Conservation (phyloP, 768 basidiomycete genomes). For the Amylocystis lapponica region DNA sequence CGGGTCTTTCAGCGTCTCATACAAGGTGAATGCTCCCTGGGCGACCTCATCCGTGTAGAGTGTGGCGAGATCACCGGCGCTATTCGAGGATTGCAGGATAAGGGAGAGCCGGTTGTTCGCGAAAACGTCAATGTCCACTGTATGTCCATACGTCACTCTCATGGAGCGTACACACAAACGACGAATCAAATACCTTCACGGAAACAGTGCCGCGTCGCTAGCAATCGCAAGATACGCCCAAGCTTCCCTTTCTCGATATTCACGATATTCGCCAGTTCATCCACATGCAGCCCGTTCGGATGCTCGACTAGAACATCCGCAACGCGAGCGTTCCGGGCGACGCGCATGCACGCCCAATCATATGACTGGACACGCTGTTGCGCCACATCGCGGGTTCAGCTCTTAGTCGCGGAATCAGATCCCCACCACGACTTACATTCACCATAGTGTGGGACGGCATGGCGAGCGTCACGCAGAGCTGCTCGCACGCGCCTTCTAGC, state of each 20-base stretch:
- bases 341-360: slow-evolving; percentile 25
- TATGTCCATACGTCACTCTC: background rate
- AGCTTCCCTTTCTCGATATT: slow-evolving; percentile 33
- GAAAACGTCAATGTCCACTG: slow-evolving; percentile 33
- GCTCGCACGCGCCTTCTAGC: slow-evolving; percentile 20
- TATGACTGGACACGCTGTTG: background rate
- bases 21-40: slow-evolving; percentile 21
- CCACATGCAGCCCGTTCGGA: slow-evolving; percentile 31
- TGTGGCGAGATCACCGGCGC: slow-evolving; percentile 21
- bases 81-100: slow-evolving; percentile 27
- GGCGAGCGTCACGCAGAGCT: slow-evolving; percentile 15
- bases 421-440: no score
- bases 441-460: slow-evolving; percentile 12
- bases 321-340: slow-evolving; percentile 30
- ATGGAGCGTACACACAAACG: background rate
- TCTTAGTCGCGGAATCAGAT: no score
- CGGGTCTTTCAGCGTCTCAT: slow-evolving; percentile 33
- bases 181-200: slow-evolving; percentile 26
- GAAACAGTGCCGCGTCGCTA: slow-evolving; percentile 38
- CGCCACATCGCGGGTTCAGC: no score
- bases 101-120: slow-evolving; percentile 38
- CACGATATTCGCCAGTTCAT: slow-evolving; percentile 25
- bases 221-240: slow-evolving; percentile 31
- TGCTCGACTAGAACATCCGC: slow-evolving; percentile 33
- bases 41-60: slow-evolving; percentile 14